Evolutionary conservation across 2,329 filamentous ascomycete genomes (phyloP), one percentile per base, ranked within the genome.

Genomic region (Fusarium musae): DNA sequence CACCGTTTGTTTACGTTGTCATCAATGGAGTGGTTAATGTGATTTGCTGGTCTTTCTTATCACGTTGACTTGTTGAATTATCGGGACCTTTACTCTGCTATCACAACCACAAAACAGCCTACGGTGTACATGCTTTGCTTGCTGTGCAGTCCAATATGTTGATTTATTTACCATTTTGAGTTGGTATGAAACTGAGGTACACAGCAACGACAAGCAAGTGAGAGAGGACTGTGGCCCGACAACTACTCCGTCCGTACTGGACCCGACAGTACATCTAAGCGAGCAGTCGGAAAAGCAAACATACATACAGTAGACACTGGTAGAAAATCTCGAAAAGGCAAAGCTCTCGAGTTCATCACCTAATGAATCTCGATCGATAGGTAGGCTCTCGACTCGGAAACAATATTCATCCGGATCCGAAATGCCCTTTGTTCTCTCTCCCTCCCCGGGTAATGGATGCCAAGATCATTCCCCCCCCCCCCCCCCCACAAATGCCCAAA

Each of bases 331-430:
- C 26, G 11, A 23, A 50, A 50, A 67, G 60, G 30, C 21, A 67
- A 61, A 21, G 17, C 36, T 54, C 36, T 26, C 4, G 34, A 37
- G 34, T 26, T 11, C 19, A 28, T 15, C 23, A 28, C 21, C 23
- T 19, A 39, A 28, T 53, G 23, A 21, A 15, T 21, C 19, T 53
- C 54, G 28, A 50, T 16, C 11, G 28, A 63, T 43, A 34, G 30
- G 10, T 30, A 57, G 23, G 42, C 52, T 59, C 52, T 59, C 16
- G 26, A 19, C 15, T 44, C 69, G 69, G 69, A 72, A 16, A 23
- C 9, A 52, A 12, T 19, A 26, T 73, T 68, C 58, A 67, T 63
- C 70, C 70, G 70, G 21, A 15, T 28, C 70, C 70, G 70, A 46
- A 12, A 53, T 63, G 37, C 15, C 19, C 54, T 66, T 16, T 32